These are phyloP conservation scores for Yamadazyma siamensis DNA, from an alignment of 1,139 yeast genomes.

Conservation along the genomic window DNA sequence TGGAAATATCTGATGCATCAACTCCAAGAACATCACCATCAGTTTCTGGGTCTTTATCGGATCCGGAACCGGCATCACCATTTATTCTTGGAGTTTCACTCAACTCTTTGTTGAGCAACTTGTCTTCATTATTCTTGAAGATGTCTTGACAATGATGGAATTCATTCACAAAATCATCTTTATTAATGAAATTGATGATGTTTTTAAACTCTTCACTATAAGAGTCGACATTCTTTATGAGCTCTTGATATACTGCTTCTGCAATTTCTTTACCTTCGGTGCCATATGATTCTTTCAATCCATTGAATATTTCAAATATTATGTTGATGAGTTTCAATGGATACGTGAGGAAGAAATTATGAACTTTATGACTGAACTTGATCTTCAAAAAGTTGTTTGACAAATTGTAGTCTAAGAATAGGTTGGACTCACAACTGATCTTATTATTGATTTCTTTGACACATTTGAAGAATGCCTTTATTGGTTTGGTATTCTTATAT, in stretches of 20 bases:
- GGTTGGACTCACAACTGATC: slow-evolving; percentile 18
- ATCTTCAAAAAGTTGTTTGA: slow-evolving; percentile 24
- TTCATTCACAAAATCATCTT: slow-evolving; percentile 30
- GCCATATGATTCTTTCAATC: slow-evolving; percentile 14
- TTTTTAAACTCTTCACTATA: slow-evolving; percentile 20
- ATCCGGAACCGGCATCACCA: slow-evolving; percentile 2
- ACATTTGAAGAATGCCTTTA: slow-evolving; percentile 25
- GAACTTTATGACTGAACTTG: slow-evolving; percentile 25
- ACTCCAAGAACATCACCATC: background rate
- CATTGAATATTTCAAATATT: slow-evolving; percentile 16
- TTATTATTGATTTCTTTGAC: slow-evolving; percentile 14
- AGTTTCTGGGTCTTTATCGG: slow-evolving; percentile 2
- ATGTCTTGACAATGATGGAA: slow-evolving; percentile 26
- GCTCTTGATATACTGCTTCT: slow-evolving; percentile 24
- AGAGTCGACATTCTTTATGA: slow-evolving; percentile 16
- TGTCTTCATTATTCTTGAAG: slow-evolving; percentile 10
- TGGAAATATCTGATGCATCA: background rate
- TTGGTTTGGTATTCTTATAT: slow-evolving; percentile 22
- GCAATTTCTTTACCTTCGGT: slow-evolving; percentile 18
- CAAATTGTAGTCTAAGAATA: slow-evolving; percentile 26
- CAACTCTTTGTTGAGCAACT: slow-evolving; percentile 7
- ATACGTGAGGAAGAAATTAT: slow-evolving; percentile 16
- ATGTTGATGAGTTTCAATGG: slow-evolving; percentile 14
- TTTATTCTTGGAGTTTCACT: slow-evolving; percentile 5
- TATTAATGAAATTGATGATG: slow-evolving; percentile 19